These are phyloP conservation scores for Ogataea trehalophila DNA, from an alignment of 805 yeast genomes.

Conservation along the genomic window DNA sequence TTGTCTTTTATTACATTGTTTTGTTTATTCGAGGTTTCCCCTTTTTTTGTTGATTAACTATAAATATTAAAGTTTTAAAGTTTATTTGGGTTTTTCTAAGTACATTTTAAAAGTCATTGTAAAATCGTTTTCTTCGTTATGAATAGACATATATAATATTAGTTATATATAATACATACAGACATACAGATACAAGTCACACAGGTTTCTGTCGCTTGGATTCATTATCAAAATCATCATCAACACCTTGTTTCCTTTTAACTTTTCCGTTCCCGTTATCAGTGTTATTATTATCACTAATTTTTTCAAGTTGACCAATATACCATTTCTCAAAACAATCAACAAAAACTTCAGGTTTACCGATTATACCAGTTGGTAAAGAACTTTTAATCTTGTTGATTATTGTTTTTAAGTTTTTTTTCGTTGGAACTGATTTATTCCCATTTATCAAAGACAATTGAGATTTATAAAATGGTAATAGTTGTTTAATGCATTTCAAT, in stretches of 20 bases:
- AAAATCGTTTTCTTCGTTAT: no score
- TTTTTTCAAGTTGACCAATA: neutral
- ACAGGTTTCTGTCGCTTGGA: no score
- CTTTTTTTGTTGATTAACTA: slow-evolving; percentile 1
- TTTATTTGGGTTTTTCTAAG: no score
- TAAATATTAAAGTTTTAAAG: no score
- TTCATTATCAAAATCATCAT: neutral
- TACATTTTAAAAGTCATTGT: no score
- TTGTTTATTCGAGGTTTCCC: neutral
- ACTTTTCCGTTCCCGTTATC: neutral
- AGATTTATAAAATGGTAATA: slow-evolving; percentile 21
- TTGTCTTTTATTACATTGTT: neutral
- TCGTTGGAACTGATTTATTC: slow-evolving; percentile 5
- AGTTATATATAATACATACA: no score
- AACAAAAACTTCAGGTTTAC: slow-evolving; percentile 21
- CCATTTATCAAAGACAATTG: slow-evolving; percentile 15
- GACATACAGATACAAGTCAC: no score
- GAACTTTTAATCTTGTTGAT: slow-evolving; percentile 14
- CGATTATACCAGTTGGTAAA: slow-evolving; percentile 21
- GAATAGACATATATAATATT: no score
- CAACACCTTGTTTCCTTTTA: neutral
- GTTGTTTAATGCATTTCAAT: slow-evolving; percentile 14
- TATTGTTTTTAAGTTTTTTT: slow-evolving; percentile 12
- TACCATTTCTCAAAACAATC: slow-evolving; percentile 21
- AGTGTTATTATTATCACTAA: no score